Conservation (phyloP, 257 asterid species). For the Euphrasia confusa region DNA sequence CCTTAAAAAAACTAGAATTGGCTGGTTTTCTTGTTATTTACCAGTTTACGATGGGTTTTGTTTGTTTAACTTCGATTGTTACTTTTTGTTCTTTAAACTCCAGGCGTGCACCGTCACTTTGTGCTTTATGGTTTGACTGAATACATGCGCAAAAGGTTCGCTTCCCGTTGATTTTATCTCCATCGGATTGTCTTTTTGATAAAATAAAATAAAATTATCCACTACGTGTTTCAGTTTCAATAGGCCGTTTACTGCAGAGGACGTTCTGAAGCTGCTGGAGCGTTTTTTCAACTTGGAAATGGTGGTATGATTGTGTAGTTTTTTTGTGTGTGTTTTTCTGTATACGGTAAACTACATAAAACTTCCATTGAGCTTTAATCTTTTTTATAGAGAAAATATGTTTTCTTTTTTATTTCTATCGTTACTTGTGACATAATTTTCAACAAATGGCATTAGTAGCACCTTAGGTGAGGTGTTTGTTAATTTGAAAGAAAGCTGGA, state of each 20-base stretch:
- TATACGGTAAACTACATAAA: background rate
- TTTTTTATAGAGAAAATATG: background rate
- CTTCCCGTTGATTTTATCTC: background rate
- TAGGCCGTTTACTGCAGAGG: slow-evolving; percentile 67
- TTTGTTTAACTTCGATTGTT: too few relatives aligned
- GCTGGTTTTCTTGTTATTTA: background rate
- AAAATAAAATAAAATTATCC: background rate
- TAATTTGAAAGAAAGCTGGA: background rate
- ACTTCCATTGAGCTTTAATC: background rate
- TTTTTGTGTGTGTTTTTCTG: too few relatives aligned
- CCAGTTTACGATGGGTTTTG: background rate
- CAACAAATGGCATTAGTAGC: background rate
- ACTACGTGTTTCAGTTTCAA: slow-evolving; percentile 52
- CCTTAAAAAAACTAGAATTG: background rate
- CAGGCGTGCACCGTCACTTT: slow-evolving; percentile 57
- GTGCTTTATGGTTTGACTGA: slow-evolving; percentile 33
- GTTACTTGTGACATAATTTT: too few relatives aligned
- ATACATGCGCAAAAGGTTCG: slow-evolving; percentile 67
- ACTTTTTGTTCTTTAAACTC: background rate
- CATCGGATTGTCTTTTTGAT: background rate
- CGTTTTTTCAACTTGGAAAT: slow-evolving; percentile 91
- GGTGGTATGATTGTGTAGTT: slow-evolving; percentile 54
- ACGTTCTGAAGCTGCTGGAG: slow-evolving; percentile 76
- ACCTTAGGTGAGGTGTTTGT: background rate
- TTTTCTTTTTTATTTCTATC: background rate